phyloP scores from a whole-genome alignment of 1,284 basidiomycete species.

The Sutorius eximius region DNA sequence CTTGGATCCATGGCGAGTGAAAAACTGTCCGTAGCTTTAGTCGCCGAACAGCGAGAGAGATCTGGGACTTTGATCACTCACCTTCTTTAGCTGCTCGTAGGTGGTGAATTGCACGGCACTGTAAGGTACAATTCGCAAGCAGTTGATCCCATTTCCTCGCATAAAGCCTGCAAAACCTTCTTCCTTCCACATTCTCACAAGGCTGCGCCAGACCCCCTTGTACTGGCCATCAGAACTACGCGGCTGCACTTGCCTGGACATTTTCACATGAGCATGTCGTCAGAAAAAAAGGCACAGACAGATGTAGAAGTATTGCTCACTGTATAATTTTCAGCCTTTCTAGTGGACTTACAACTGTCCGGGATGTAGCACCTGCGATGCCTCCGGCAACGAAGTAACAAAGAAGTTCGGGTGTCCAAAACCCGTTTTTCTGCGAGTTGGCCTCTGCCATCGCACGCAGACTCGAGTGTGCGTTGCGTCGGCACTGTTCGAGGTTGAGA shows the following conservation, averaged over 20 bases:
- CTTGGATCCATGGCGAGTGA: constrained; percentile 64
- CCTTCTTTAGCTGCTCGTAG: constrained; percentile 86
- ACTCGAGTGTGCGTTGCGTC: constrained; percentile 3
- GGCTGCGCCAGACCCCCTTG: constrained; percentile 78
- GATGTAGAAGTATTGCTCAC: constrained; percentile 46
- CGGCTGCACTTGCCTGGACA: constrained; percentile 75
- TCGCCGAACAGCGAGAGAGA: constrained; percentile 5
- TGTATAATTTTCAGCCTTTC: constrained; percentile 96
- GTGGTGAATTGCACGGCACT: constrained; percentile 86
- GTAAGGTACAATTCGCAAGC: constrained; percentile 83
- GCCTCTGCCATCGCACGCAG: constrained; percentile 20
- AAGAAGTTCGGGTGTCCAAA: constrained; percentile 29
- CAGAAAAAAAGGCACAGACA: neutral
- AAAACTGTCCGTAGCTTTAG: constrained; percentile 50
- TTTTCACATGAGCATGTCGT: constrained; percentile 4
- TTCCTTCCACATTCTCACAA: constrained; percentile 87
- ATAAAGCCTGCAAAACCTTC: constrained; percentile 92
- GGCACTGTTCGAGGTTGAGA: constrained; percentile 5
- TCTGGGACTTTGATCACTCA: constrained; percentile 30
- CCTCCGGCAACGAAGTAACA: constrained; percentile 73
- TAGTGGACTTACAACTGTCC: constrained; percentile 90
- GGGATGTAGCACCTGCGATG: constrained; percentile 77
- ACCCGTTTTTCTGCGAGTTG: constrained; percentile 32
- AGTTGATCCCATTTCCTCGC: constrained; percentile 92
- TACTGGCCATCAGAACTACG: constrained; percentile 64